phyloP scores from a whole-genome alignment of 306 rosid species.

The Prunus kanzakura region DNA sequence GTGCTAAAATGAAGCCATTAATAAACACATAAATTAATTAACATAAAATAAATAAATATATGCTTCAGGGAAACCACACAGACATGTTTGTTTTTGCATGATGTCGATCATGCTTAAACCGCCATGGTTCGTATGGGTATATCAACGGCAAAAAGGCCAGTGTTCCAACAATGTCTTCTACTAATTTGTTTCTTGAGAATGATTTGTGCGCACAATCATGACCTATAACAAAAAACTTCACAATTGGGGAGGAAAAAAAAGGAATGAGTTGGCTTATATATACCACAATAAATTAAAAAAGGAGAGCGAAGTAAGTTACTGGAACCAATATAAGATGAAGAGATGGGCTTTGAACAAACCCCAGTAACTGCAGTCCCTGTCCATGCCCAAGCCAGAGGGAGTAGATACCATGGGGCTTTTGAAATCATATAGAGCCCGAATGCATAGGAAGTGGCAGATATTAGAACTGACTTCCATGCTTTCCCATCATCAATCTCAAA shows the following conservation, averaged over 20 bases:
- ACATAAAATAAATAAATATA: background rate
- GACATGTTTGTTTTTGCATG: slow-evolving; percentile 99
- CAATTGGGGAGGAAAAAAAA: slow-evolving; percentile 8
- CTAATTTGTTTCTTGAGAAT: slow-evolving; percentile 87
- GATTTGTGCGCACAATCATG: slow-evolving; percentile 99
- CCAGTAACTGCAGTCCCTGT: slow-evolving; percentile 97
- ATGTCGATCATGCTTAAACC: slow-evolving; percentile 94
- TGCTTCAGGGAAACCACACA: slow-evolving; percentile 19
- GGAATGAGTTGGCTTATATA: slow-evolving; percentile 25
- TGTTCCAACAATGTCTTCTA: slow-evolving; percentile 94
- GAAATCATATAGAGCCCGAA: slow-evolving; percentile 79
- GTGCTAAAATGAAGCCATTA: background rate
- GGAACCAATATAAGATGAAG: slow-evolving; percentile 14
- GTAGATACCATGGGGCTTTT: slow-evolving; percentile 95
- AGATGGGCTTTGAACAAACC: slow-evolving; percentile 54
- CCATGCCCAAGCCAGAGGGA: slow-evolving; percentile 99
- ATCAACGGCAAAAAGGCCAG: slow-evolving; percentile 87
- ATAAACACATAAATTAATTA: background rate
- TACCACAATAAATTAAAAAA: background rate
- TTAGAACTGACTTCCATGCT: slow-evolving; percentile 82
- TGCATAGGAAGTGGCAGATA: slow-evolving; percentile 79
- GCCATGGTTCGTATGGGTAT: slow-evolving; percentile 97
- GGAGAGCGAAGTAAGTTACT: background rate
- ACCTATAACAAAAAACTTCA: slow-evolving; percentile 92
- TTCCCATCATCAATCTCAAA: slow-evolving; percentile 78